Conservation (phyloP, 202 grass and related monocot species). For the Panicum hallii region DNA sequence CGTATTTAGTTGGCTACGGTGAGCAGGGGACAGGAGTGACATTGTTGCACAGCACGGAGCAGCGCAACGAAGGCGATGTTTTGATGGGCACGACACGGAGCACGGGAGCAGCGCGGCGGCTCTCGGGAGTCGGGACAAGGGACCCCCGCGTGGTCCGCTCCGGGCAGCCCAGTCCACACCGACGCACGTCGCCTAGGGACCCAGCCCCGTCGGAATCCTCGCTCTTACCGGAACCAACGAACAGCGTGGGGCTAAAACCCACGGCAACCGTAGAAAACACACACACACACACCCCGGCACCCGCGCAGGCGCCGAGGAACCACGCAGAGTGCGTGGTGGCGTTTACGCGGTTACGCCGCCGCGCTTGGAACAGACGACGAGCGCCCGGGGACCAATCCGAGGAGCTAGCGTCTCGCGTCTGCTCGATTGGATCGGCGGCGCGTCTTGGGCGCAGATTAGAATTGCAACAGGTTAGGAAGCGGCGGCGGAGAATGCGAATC, state of each 20-base stretch:
- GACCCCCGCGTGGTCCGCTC: no score
- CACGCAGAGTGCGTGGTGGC: conserved; percentile 2
- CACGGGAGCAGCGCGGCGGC: no score
- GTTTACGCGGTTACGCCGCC: not conserved
- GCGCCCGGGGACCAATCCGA: not conserved
- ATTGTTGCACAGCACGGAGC: not conserved
- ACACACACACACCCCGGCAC: no score
- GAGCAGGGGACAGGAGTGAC: not conserved
- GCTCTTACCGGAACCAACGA: not conserved
- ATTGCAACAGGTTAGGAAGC: not conserved
- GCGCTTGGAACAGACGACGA: not conserved
- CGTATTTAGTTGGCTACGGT: not conserved
- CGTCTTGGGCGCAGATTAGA: not conserved
- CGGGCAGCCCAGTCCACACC: no score
- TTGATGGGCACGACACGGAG: no score
- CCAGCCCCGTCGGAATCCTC: no score
- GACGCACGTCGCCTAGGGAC: not conserved
- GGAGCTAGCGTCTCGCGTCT: not conserved
- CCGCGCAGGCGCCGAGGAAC: not conserved
- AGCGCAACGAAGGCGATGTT: no score
- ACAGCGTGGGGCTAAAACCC: not conserved
- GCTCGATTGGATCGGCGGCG: not conserved
- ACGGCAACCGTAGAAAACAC: not conserved
- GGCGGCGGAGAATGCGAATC: not conserved
- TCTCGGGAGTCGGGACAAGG: no score